These are phyloP conservation scores for Ettlia oleoabundans DNA, from an alignment of 139 green algal genomes.

Conservation along the genomic window DNA sequence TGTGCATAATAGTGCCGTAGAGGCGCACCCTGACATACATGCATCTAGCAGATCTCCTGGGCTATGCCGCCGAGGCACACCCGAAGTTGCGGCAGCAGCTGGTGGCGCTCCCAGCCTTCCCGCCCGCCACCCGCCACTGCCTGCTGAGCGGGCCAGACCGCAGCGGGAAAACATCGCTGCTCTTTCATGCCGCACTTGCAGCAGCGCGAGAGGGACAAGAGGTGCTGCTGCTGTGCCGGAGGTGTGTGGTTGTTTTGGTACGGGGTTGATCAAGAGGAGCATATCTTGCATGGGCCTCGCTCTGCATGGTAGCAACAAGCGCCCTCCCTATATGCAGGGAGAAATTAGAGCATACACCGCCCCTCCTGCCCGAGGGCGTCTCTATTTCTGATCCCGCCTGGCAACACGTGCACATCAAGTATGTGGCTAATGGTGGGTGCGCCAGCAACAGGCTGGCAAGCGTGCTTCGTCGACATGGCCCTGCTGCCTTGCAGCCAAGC, in stretches of 20 bases:
- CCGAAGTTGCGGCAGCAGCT: not conserved
- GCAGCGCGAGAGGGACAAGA: not conserved
- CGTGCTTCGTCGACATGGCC: too few relatives aligned
- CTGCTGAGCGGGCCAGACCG: conserved; percentile 34
- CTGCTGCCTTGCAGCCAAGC: not conserved
- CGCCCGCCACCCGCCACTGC: not conserved
- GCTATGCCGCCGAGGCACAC: not conserved
- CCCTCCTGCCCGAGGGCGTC: conserved; percentile 30
- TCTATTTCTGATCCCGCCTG: conserved; percentile 11
- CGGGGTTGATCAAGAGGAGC: not conserved
- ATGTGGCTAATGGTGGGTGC: conserved; percentile 22
- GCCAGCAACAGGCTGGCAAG: not conserved
- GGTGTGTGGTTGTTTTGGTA: not conserved
- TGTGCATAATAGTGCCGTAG: not conserved
- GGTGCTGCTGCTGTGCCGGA: conserved; percentile 38
- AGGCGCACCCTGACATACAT: not conserved
- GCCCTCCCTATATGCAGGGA: not conserved
- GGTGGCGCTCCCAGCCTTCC: not conserved
- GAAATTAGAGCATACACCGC: conserved; percentile 21
- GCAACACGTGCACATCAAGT: conserved; percentile 33
- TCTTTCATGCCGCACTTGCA: conserved; percentile 31
- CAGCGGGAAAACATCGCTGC: conserved; percentile 43
- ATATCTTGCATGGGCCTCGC: too few relatives aligned
- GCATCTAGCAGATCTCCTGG: conserved; percentile 26
- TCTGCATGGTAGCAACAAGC: not conserved